Evolutionary conservation across 2,329 filamentous ascomycete species (phyloP), one percentile per base, ranked within the genome.

Genomic region (Capronia coronata): DNA sequence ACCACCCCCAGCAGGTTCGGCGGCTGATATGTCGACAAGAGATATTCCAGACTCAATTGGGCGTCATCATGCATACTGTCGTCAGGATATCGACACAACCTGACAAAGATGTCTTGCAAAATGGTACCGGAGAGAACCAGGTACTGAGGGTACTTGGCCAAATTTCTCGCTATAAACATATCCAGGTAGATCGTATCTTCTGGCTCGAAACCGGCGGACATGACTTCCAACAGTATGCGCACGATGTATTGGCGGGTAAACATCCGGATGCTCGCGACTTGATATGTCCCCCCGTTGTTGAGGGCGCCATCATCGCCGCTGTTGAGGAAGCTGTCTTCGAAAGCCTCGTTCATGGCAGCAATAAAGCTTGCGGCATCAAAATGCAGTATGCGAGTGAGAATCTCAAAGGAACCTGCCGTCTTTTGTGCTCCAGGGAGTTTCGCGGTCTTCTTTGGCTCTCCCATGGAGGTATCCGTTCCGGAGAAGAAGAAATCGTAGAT

Each of bases 61-160:
- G 91, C 94, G 67, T 98, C 93, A 46, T 96, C 91, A 2, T 84
- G 83, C 61, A 97, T 77, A 52, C 91, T 86, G 9, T 78, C 73
- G 2, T 82, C 83, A 0, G 90, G 89, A 59, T 89, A 95, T 52
- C 83, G 79, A 71, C 93, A 98, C 3, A 98, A 75, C 1, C 89
- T 85, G 30, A 80, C 75, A 21, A 98, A 75, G 8, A 96, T 83
- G 51, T 82, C 83, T 51, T 89, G 87, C 1, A 98, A 75, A 1
- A 86, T 85, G 2, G 87, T 89, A 14, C 90, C 93, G 0, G 91
- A 86, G 40, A 98, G 80, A 9, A 97, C 78, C 43, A 98, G 83
- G 62, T 96, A 96, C 64, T 97, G 91, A 1, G 90, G 89, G 63
- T 95, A 98, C 66, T 98, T 98, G 2, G 94, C 87, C 43, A 98